Evolutionary conservation across 441 rosid species (phyloP).

Genomic region (Hypseocharis bilobata): DNA sequence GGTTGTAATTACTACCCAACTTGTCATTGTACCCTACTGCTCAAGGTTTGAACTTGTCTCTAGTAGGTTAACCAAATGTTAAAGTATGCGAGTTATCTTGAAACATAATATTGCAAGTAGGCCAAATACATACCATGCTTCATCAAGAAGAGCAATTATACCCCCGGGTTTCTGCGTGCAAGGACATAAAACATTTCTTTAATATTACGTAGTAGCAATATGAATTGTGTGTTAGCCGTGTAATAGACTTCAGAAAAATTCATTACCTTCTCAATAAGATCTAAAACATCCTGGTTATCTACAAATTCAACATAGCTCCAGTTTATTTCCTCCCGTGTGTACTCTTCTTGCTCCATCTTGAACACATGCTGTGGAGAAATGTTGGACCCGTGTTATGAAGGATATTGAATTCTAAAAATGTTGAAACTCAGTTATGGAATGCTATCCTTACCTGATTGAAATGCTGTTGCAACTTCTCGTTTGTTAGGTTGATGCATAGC

Average conservation of each 20-base stretch:
- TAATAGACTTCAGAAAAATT: slow-evolving; percentile 7
- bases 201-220: not conserved
- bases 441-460: slow-evolving; percentile 73
- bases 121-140: slow-evolving; percentile 70
- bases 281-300: slow-evolving; percentile 97
- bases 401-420: slow-evolving; percentile 8
- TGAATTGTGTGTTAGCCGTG: not conserved
- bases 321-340: slow-evolving; percentile 91
- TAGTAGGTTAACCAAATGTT: not conserved
- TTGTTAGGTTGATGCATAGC: slow-evolving; percentile 97
- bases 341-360: slow-evolving; percentile 99
- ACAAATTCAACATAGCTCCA: slow-evolving; percentile 99
- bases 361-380: slow-evolving; percentile 77
- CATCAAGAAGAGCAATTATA: slow-evolving; percentile 93
- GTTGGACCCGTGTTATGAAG: slow-evolving; percentile 17
- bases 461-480: slow-evolving; percentile 98
- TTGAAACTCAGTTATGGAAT: slow-evolving; percentile 2
- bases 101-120: slow-evolving; percentile 12
- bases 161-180: slow-evolving; percentile 98
- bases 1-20: not conserved
- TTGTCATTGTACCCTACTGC: not conserved
- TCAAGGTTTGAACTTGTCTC: not conserved
- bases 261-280: slow-evolving; percentile 84
- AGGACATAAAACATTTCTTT: not conserved
- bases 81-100: not conserved